Evolutionary conservation across 441 rosid genomes (phyloP).

Genomic region (Eruca vesicaria): DNA sequence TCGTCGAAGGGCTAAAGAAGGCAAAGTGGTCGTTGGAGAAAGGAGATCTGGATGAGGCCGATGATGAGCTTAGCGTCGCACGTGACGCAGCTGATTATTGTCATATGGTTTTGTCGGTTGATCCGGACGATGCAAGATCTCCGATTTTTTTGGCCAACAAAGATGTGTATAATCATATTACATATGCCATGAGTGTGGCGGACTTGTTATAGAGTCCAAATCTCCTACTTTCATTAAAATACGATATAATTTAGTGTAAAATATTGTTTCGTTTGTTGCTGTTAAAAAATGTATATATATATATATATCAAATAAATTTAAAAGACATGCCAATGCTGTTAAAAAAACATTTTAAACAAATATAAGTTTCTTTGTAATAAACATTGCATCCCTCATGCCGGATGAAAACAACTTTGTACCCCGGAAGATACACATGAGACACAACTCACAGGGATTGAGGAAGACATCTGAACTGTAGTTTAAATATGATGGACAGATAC

Average conservation of each 20-base stretch:
- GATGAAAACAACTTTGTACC: too few species aligned
- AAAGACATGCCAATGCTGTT: background rate
- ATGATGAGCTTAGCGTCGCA: constrained; percentile 19
- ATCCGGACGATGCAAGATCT: constrained; percentile 30
- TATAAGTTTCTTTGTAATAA: background rate
- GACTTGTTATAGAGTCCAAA: constrained; percentile 16
- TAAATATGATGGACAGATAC: too few species aligned
- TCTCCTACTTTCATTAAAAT: background rate
- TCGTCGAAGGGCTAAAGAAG: constrained; percentile 15
- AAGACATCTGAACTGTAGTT: too few species aligned
- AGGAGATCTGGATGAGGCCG: constrained; percentile 21
- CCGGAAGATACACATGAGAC: too few species aligned
- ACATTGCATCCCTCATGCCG: too few species aligned
- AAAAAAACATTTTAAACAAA: background rate
- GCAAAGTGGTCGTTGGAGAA: constrained; percentile 17
- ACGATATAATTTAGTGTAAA: background rate
- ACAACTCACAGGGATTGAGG: too few species aligned
- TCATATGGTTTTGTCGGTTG: constrained; percentile 32
- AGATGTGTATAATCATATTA: constrained; percentile 31
- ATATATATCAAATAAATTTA: background rate
- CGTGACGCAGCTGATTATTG: constrained; percentile 35
- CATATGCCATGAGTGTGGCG: constrained; percentile 30
- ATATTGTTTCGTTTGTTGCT: background rate
- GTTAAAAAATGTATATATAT: background rate
- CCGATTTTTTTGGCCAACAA: constrained; percentile 7